These are phyloP conservation scores for Aspergillus jensenii DNA, from an alignment of 2,329 filamentous ascomycete genomes.

Conservation along the genomic window DNA sequence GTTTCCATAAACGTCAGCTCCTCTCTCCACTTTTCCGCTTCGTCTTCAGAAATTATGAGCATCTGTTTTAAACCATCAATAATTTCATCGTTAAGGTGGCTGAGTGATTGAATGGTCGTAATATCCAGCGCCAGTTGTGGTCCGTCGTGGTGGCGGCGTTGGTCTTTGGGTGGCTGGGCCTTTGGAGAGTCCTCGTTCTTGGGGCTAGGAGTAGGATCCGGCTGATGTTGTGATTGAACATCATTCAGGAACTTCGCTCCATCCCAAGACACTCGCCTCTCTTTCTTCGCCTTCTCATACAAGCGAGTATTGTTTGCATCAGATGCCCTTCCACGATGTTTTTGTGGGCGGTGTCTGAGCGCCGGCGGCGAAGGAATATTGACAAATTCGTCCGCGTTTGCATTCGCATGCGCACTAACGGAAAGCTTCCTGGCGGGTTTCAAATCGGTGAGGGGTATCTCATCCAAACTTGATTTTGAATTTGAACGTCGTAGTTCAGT, in stretches of 20 bases:
- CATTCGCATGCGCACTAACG: constrained; percentile 29
- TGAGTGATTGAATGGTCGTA: constrained; percentile 31
- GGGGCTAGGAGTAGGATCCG: constrained; percentile 10
- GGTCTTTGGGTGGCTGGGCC: constrained; percentile 21
- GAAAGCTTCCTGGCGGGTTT: constrained; percentile 32
- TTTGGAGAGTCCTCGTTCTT: constrained; percentile 17
- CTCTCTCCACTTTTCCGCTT: constrained; percentile 38
- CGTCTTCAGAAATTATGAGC: constrained; percentile 36
- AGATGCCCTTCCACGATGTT: constrained; percentile 33
- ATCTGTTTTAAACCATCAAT: constrained; percentile 37
- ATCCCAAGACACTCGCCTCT: constrained; percentile 40
- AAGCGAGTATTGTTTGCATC: constrained; percentile 20
- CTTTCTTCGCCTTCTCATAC: constrained; percentile 28
- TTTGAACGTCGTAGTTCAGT: constrained; percentile 37
- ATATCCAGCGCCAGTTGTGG: constrained; percentile 13
- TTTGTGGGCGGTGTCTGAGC: constrained; percentile 40
- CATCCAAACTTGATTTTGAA: constrained; percentile 32
- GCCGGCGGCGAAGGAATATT: constrained; percentile 40
- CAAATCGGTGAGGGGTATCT: constrained; percentile 31
- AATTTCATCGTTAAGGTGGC: constrained; percentile 38
- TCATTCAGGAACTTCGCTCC: constrained; percentile 36
- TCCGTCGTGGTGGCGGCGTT: constrained; percentile 14
- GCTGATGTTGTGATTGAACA: constrained; percentile 15
- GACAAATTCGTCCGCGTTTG: constrained; percentile 25
- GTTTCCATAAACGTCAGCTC: constrained; percentile 39